phyloP scores from a whole-genome alignment of 164 flowering plant species.

The Stephania yunnanensis region DNA sequence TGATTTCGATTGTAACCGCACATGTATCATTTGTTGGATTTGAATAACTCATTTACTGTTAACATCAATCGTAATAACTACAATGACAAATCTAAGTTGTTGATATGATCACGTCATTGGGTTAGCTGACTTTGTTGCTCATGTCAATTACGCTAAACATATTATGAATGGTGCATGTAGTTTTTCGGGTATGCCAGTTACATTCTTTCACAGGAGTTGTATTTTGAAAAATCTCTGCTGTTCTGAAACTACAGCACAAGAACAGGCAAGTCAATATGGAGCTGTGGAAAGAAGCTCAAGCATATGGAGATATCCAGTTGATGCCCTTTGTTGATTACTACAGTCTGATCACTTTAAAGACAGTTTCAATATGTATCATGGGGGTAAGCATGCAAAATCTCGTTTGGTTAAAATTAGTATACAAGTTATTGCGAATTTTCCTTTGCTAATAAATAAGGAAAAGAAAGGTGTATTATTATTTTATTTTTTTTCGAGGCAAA shows the following conservation, averaged over 20 bases:
- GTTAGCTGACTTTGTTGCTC: not conserved
- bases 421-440: not conserved
- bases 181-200: not conserved
- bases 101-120: not conserved
- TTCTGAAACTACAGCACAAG: slow-evolving; percentile 55
- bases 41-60: too few species aligned
- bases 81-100: too few species aligned
- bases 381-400: slow-evolving; percentile 46
- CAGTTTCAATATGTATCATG: slow-evolving; percentile 74
- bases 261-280: slow-evolving; percentile 61
- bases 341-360: slow-evolving; percentile 71
- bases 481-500: not conserved
- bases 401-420: not conserved
- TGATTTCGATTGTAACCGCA: too few species aligned
- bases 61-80: too few species aligned
- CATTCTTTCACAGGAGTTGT: not conserved
- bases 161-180: not conserved
- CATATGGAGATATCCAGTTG: slow-evolving; percentile 79
- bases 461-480: not conserved
- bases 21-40: too few species aligned
- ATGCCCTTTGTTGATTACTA: slow-evolving; percentile 98
- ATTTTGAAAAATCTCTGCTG: not conserved
- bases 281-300: slow-evolving; percentile 78
- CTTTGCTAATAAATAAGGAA: not conserved
- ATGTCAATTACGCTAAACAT: not conserved